phyloP scores from a whole-genome alignment of 805 yeast genomes.

The Suhomyces kilbournensis region DNA sequence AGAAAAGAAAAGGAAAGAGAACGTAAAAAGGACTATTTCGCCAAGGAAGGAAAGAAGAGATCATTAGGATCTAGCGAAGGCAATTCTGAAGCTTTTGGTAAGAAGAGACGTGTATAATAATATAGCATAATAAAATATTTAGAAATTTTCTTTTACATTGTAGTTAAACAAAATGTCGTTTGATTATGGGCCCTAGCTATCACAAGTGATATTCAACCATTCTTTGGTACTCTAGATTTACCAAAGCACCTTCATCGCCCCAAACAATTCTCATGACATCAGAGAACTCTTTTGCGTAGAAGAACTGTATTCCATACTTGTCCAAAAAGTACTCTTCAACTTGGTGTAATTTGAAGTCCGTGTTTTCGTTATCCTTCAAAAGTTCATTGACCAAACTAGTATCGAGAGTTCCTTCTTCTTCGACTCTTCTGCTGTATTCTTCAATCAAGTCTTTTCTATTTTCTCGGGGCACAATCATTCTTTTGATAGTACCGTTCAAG shows the following conservation, averaged over 20 bases:
- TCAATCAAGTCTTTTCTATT: constrained; percentile 69
- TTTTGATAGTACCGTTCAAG: constrained; percentile 52
- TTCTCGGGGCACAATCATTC: constrained; percentile 66
- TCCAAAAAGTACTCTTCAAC: constrained; percentile 48
- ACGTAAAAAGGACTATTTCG: constrained; percentile 83
- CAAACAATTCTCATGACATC: constrained; percentile 75
- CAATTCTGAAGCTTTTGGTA: constrained; percentile 32
- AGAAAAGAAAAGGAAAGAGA: constrained; percentile 75
- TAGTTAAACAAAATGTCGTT: background rate
- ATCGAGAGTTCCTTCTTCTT: constrained; percentile 23
- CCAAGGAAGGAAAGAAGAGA: constrained; percentile 67
- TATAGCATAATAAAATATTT: background rate
- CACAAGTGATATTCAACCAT: constrained; percentile 31
- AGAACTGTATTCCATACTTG: constrained; percentile 57
- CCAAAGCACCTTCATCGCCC: constrained; percentile 40
- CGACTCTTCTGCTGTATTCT: constrained; percentile 42
- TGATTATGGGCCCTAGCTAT: background rate
- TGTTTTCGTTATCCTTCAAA: constrained; percentile 33
- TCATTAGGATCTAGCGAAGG: constrained; percentile 33
- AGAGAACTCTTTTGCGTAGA: constrained; percentile 72
- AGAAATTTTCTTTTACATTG: background rate
- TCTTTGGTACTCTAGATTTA: constrained; percentile 22
- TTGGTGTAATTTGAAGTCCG: constrained; percentile 27
- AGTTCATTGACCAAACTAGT: constrained; percentile 30
- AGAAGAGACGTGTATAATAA: constrained; percentile 27